Conservation (phyloP, 805 yeast species). For the Geotrichum ghanense region DNA sequence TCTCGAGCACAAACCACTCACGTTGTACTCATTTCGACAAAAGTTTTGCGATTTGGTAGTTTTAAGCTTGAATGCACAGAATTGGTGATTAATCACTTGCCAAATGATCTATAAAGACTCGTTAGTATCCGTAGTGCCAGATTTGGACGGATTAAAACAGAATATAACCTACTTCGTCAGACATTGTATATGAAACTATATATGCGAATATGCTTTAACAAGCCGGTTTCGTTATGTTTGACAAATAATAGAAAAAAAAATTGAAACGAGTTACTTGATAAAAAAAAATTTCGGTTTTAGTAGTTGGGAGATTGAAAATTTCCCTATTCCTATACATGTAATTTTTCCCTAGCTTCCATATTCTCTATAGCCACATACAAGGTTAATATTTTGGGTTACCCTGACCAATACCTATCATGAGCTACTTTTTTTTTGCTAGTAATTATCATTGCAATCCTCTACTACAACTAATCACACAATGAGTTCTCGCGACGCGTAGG, state of each 20-base stretch:
- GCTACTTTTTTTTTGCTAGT: too few species aligned
- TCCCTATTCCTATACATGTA: too few species aligned
- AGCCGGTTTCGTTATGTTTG: background rate
- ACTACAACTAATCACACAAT: background rate
- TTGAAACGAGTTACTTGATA: constrained; percentile 5
- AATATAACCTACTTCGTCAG: constrained; percentile 14
- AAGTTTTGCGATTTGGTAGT: constrained; percentile 84
- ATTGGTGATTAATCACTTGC: constrained; percentile 93
- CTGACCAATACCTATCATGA: too few species aligned
- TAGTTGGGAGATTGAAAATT: background rate
- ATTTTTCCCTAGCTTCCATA: too few species aligned
- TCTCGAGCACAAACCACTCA: constrained; percentile 84
- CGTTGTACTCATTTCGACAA: constrained; percentile 94
- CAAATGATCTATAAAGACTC: constrained; percentile 77
- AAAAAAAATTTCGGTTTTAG: constrained; percentile 4
- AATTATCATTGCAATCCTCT: too few species aligned
- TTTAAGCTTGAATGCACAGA: constrained; percentile 87
- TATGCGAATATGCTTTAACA: background rate
- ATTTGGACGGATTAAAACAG: background rate
- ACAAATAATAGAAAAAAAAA: constrained; percentile 4
- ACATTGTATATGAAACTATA: constrained; percentile 8
- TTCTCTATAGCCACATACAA: too few species aligned
- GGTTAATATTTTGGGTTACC: too few species aligned
- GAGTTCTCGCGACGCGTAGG: background rate
- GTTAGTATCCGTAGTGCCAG: constrained; percentile 5